A percentile compares a stretch with the other conserved stretches of the same genome.
These are phyloP conservation scores for Penicillium paxilli DNA, from an alignment of 495 filamentous ascomycete genomes.

Conservation along the genomic window DNA sequence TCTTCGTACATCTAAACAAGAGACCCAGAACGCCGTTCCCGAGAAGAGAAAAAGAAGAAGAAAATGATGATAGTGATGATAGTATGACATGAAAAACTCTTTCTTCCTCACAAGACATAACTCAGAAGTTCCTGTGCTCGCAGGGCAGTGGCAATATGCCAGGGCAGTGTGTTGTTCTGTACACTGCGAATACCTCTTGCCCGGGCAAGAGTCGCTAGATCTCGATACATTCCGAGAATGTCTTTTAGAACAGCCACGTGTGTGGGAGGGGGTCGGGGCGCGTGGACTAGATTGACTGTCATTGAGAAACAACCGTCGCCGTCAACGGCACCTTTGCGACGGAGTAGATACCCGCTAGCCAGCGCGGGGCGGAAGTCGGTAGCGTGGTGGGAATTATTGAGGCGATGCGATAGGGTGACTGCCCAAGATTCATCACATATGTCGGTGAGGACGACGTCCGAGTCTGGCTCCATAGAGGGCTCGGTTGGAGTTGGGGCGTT, in stretches of 20 bases:
- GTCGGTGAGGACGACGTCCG: constrained; percentile 75
- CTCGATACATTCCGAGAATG: constrained; percentile 71
- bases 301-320: constrained; percentile 64
- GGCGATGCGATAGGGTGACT: constrained; percentile 68
- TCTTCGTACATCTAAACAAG: constrained; percentile 4
- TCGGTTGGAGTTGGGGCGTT: constrained; percentile 61
- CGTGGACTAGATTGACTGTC: constrained; percentile 66
- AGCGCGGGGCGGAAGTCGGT: constrained; percentile 65
- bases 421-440: constrained; percentile 80
- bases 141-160: constrained; percentile 82
- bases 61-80: constrained; percentile 3
- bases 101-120: constrained; percentile 40
- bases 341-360: constrained; percentile 74
- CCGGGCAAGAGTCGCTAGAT: constrained; percentile 71
- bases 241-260: constrained; percentile 68
- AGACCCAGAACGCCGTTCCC: constrained; percentile 13
- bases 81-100: constrained; percentile 1
- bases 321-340: constrained; percentile 61
- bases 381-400: constrained; percentile 64
- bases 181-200: constrained; percentile 64
- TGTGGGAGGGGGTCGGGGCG: constrained; percentile 39
- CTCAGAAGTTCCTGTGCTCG: constrained; percentile 55
- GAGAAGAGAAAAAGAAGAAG: no score
- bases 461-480: constrained; percentile 57
- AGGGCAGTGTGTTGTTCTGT: constrained; percentile 68